A percentile compares a stretch with the other conserved stretches of the same genome.
Conservation (phyloP, 768 basidiomycete genomes). For the Hysterangium stoloniferum region DNA sequence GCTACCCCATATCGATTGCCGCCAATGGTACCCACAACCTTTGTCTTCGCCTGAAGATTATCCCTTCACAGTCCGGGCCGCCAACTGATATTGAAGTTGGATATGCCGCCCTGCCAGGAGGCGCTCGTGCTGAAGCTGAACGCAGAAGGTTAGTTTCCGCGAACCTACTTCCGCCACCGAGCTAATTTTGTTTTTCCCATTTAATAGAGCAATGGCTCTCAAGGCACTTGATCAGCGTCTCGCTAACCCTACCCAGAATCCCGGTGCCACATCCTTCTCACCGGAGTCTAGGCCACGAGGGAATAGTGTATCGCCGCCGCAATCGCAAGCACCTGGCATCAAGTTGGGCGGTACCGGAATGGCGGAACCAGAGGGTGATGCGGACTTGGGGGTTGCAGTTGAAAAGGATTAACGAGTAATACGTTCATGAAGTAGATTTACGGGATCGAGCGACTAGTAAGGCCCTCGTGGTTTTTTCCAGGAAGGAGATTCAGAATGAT, state of each 20-base stretch:
- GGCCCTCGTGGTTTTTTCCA: no score
- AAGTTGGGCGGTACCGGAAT: no score
- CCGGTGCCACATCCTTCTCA: conserved; percentile 4
- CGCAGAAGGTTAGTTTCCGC: conserved; percentile 70
- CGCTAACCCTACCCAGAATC: conserved; percentile 42
- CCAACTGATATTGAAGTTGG: conserved; percentile 59
- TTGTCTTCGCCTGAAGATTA: conserved; percentile 56
- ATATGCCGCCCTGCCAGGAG: conserved; percentile 74
- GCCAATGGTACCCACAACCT: conserved; percentile 62
- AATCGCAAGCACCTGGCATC: no score
- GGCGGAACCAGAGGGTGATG: no score
- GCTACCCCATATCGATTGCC: conserved; percentile 61
- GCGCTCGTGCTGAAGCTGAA: conserved; percentile 93
- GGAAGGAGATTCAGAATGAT: no score
- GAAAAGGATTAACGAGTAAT: no score
- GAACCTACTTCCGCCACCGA: conserved; percentile 10
- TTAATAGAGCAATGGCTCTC: conserved; percentile 79
- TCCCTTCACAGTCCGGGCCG: conserved; percentile 46
- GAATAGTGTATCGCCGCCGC: not conserved
- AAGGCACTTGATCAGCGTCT: conserved; percentile 94
- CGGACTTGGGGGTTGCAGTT: no score
- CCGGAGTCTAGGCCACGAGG: not conserved
- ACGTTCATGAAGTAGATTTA: no score
- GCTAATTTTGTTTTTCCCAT: not conserved
- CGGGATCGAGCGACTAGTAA: no score